These are phyloP conservation scores for Aspergillus aculeatus DNA, from an alignment of 2,329 filamentous ascomycete genomes.

Conservation along the genomic window DNA sequence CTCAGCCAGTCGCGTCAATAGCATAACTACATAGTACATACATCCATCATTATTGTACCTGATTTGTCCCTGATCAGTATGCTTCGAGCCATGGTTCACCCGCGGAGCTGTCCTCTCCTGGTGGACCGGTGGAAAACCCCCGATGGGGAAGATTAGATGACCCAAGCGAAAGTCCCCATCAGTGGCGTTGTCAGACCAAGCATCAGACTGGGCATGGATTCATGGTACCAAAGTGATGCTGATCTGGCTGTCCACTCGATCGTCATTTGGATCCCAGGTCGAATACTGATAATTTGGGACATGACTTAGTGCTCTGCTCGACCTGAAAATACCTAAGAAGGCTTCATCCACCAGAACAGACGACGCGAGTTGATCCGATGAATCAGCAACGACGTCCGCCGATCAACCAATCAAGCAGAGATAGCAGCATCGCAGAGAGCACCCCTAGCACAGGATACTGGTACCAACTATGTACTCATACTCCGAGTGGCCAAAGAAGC, in stretches of 20 bases:
- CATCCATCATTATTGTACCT: neutral
- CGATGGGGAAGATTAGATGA: neutral
- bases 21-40: neutral
- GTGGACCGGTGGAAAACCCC: neutral
- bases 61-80: neutral
- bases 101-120: constrained; percentile 1
- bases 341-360: neutral
- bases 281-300: no score
- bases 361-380: neutral
- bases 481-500: no score
- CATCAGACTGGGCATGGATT: neutral
- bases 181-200: neutral
- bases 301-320: no score
- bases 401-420: no score
- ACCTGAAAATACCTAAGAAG: no score
- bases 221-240: neutral
- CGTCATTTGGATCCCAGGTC: neutral
- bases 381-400: neutral
- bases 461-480: no score
- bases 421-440: no score
- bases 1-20: no score
- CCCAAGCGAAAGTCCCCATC: neutral
- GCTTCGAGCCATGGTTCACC: constrained; percentile 5
- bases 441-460: no score
- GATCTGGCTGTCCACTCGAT: neutral